A percentile compares a stretch with the other conserved stretches of the same genome.
Conservation (phyloP, 805 yeast genomes). For the Candida hispaniensis region DNA sequence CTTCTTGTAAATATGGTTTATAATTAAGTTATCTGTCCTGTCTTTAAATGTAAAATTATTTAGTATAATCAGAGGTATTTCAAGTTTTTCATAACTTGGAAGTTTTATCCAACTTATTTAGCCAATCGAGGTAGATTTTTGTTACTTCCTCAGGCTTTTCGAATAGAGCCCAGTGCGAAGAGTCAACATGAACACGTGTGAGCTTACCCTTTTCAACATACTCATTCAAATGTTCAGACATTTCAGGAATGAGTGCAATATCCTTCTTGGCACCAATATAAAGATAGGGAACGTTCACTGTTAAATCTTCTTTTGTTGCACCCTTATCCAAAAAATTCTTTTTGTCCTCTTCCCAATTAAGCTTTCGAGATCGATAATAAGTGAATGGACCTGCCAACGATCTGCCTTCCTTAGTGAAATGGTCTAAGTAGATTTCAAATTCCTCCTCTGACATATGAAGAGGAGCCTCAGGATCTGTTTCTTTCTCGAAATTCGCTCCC, state of each 20-base stretch:
- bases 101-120: constrained; percentile 12
- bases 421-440: constrained; percentile 13
- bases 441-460: constrained; percentile 16
- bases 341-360: constrained; percentile 16
- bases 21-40: constrained; percentile 1
- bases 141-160: constrained; percentile 10
- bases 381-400: constrained; percentile 15
- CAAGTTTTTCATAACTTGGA: constrained; percentile 5
- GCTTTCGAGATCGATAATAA: constrained; percentile 15
- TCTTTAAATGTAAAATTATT: background rate
- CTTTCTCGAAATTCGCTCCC: constrained; percentile 12
- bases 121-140: constrained; percentile 10
- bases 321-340: constrained; percentile 15
- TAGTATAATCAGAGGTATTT: background rate
- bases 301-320: constrained; percentile 12
- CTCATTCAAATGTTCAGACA: constrained; percentile 14
- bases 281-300: constrained; percentile 14
- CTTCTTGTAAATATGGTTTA: no score
- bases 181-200: constrained; percentile 12
- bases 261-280: constrained; percentile 15
- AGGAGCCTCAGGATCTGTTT: constrained; percentile 13
- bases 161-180: constrained; percentile 14
- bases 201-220: constrained; percentile 15
- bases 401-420: constrained; percentile 13
- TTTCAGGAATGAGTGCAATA: constrained; percentile 14